A percentile compares a stretch with the other conserved stretches of the same genome.
Evolutionary conservation across 495 filamentous ascomycete genomes (phyloP).

Genomic region (Opeltia flavorubescens): DNA sequence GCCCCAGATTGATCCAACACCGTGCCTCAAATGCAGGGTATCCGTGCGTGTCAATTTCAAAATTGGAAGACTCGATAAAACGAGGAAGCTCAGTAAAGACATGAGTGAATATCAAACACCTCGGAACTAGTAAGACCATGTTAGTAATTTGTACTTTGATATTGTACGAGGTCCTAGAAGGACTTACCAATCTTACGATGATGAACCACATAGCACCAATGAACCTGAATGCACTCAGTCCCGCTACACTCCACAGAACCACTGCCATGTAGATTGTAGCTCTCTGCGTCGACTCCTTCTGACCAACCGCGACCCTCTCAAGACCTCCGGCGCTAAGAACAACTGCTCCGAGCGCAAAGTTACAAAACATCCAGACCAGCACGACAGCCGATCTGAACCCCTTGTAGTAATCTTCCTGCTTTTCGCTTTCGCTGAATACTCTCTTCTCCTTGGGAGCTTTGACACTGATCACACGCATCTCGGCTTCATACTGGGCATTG

Average conservation of each 20-base stretch:
- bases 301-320: slow-evolving; percentile 40
- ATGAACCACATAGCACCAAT: slow-evolving; percentile 89
- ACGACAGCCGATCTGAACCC: slow-evolving; percentile 88
- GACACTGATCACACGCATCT: slow-evolving; percentile 62
- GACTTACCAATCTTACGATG: slow-evolving; percentile 74
- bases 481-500: slow-evolving; percentile 86
- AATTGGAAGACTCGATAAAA: neutral
- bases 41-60: neutral
- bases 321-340: slow-evolving; percentile 76
- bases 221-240: slow-evolving; percentile 75
- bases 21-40: neutral
- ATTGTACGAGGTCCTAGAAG: slow-evolving; percentile 8
- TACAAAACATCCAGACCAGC: slow-evolving; percentile 90
- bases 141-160: slow-evolving; percentile 14
- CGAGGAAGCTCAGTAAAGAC: neutral
- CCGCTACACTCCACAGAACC: slow-evolving; percentile 87
- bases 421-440: slow-evolving; percentile 47
- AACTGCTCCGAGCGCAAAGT: slow-evolving; percentile 78
- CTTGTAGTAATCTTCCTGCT: slow-evolving; percentile 97
- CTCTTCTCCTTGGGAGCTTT: slow-evolving; percentile 53
- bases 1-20: neutral
- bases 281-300: slow-evolving; percentile 29
- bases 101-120: neutral
- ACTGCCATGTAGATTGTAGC: slow-evolving; percentile 78
- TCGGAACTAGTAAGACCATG: slow-evolving; percentile 8